Evolutionary conservation across 345 rosid species (phyloP), one percentile per base, ranked within the genome.

Genomic region (Boechera stricta): DNA sequence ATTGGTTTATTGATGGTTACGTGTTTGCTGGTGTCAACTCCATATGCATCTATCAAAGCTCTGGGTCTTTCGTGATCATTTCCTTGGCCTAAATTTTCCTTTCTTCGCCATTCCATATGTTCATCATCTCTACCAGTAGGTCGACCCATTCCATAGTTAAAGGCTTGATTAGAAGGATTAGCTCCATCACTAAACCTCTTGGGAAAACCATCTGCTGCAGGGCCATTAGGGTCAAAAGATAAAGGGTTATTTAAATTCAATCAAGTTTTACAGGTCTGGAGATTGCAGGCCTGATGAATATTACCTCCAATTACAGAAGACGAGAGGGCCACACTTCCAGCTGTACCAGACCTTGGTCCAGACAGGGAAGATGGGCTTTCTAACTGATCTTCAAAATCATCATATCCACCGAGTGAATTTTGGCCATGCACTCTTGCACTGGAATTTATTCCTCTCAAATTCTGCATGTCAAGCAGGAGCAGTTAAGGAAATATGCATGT

Each of bases 21-120:
- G 69, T 81, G 83, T 32, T 86, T 84, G 58, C 93, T 83, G 60
- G 80, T 88, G 82, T 96, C 99, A 82, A 84, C 85, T 70, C 99
- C 99, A 78, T 96, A 96, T 64, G 99, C 99, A 79, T 90, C 93
- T 71, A 93, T 96, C 78, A 96, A 67, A 79, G 99, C 99, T 80
- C 99, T 85, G 49, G 89, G 97, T 76, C 88, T 81, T 81, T 86
- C 85, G 67, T 80, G 93, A 39, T 83, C 89, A 73, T 78, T 82
- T 69, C 90, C 93, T 74, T 87, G 92, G 74, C 72, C 71, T 42
- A 71, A 82, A 71, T 80, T 90, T 36, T 87, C 95, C 38, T 85
- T 92, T 72, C 87, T 85, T 82, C 82, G 84, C 88, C 88, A 80
- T 71, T 87, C 91, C 78, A 73, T 82, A 33, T 74, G 73, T 49